phyloP scores from a whole-genome alignment of 371 early-diverging fungal species.

The Rhizopus delemar region DNA sequence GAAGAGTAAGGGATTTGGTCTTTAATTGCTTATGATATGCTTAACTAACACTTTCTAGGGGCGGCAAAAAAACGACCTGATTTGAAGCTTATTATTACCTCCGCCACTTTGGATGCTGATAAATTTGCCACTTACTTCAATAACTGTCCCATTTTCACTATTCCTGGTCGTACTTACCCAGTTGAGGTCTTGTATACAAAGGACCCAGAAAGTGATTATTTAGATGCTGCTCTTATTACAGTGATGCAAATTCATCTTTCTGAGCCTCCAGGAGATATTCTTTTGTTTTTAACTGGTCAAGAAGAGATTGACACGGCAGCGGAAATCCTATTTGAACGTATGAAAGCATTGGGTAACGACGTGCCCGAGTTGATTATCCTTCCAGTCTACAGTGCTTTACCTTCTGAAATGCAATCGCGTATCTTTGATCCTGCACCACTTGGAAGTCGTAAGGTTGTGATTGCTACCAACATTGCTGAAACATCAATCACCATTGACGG shows the following conservation, averaged over 20 bases:
- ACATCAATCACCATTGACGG: constrained; percentile 99
- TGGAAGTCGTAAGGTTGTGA: constrained; percentile 91
- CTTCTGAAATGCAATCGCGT: constrained; percentile 89
- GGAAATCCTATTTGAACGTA: constrained; percentile 90
- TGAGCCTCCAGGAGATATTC: constrained; percentile 95
- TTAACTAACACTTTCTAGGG: constrained; percentile 31
- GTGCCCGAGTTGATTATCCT: constrained; percentile 93
- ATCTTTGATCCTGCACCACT: constrained; percentile 96
- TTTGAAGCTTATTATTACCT: constrained; percentile 92
- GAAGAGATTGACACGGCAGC: constrained; percentile 96
- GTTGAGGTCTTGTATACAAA: constrained; percentile 94
- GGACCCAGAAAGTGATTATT: constrained; percentile 93
- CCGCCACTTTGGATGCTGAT: constrained; percentile 97
- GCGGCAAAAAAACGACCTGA: constrained; percentile 84
- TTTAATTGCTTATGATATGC: not conserved
- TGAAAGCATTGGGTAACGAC: constrained; percentile 93
- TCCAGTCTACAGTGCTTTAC: constrained; percentile 94
- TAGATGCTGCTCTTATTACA: constrained; percentile 90
- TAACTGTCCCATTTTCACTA: constrained; percentile 93
- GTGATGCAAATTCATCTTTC: constrained; percentile 96
- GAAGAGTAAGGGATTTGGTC: constrained; percentile 55
- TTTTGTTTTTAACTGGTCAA: constrained; percentile 98
- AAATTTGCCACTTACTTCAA: constrained; percentile 89
- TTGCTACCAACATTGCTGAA: constrained; percentile 99
- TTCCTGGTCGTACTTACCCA: constrained; percentile 95